Evolutionary conservation across 2,329 filamentous ascomycete species (phyloP), one percentile per base, ranked within the genome.

Genomic region (Fusarium foetens): DNA sequence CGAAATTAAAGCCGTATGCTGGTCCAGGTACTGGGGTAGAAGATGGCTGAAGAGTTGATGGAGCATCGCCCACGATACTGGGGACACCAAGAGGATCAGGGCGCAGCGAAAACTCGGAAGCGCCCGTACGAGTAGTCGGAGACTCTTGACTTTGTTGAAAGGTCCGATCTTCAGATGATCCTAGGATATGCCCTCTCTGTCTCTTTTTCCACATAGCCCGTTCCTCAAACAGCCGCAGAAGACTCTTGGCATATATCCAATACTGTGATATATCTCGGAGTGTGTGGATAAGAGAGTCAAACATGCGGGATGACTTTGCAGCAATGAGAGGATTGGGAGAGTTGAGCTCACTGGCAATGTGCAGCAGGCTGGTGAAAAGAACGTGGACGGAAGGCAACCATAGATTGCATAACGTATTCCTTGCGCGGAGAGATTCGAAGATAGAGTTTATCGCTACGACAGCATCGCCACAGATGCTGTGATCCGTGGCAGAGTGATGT

Each of bases 171-270:
- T 75, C 66, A 29, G 53, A 63, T n/a, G 41, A 39, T 13, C 31
- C 59, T 13, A 54, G 59, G 39, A 17, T 35, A 14, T 58, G 61
- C 13, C 46, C 49, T 17, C 43, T 60, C 27, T 46, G 55, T 33
- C 54, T 68, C 25, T 49, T 71, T 19, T 54, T 60, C 74, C 72
- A 75, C 63, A 74, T 66, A 29, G 64, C 31, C 16, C 74, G 64
- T 17, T 75, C 72, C 23, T 79, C 74, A 61, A 81, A 81, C 3
- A 81, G 71, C 1, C 74, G 74, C 23, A 79, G 21, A 2, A 81
- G 64, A 49, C 79, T 81, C 17, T 74, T 73, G 5, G 79, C 80
- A 63, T 80, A 80, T 17, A 78, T 65, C 80, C 80, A 81, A 12
- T 80, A 75, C 5, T 65, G 55, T 4, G 77, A 75, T 21, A 81